Percentiles rank a stretch among this genome's conserved stretches.
These are phyloP conservation scores for Vairimorpha necatrix DNA, from an alignment of 371 early-diverging fungal species.

Conservation along the genomic window DNA sequence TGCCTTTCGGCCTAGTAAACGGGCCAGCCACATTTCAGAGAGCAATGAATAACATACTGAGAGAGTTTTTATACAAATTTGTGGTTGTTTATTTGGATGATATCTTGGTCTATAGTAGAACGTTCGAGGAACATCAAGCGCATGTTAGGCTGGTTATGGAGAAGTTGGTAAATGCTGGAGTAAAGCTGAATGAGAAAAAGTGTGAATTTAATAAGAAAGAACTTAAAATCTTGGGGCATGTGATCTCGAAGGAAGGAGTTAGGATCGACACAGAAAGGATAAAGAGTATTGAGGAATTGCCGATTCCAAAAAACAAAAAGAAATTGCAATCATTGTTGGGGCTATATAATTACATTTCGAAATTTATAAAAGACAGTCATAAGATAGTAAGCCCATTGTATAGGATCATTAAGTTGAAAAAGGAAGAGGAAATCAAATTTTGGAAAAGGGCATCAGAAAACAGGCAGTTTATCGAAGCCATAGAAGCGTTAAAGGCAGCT, in stretches of 20 bases:
- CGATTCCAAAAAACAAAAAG: conserved; percentile 6
- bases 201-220: conserved; percentile 18
- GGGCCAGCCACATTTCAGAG: conserved; percentile 58
- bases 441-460: not conserved
- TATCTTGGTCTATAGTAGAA: conserved; percentile 29
- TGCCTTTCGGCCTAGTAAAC: conserved; percentile 37
- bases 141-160: conserved; percentile 7
- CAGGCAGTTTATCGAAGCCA: not conserved
- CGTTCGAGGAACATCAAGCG: conserved; percentile 2
- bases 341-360: conserved; percentile 25
- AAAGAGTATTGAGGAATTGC: not conserved
- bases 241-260: not conserved
- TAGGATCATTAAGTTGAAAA: not conserved
- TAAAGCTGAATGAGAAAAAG: conserved; percentile 7
- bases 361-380: conserved; percentile 12
- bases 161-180: not conserved
- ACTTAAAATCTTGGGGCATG: conserved; percentile 40
- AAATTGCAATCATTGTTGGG: conserved; percentile 41
- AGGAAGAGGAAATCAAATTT: not conserved
- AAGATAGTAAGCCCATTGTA: not conserved
- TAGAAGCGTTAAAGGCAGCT: not conserved
- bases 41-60: conserved; percentile 39
- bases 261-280: conserved; percentile 13
- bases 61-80: not conserved
- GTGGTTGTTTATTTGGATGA: conserved; percentile 38